Conservation (phyloP, 169 alveolate genomes). For the Cryptosporidium sp. region DNA sequence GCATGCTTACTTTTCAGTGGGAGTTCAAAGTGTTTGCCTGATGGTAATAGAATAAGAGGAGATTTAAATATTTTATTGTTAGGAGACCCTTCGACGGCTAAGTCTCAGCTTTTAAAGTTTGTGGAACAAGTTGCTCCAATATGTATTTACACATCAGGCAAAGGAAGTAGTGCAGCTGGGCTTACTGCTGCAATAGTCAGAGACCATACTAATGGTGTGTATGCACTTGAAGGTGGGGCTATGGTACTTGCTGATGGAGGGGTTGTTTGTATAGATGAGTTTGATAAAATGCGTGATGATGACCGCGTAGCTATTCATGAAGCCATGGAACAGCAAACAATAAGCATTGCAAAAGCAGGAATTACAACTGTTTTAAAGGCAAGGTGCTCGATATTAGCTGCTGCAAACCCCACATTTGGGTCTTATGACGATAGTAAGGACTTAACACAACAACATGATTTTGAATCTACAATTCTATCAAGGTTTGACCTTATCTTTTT, state of each 20-base stretch:
- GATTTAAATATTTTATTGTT: conserved; percentile 93
- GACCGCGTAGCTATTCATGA: conserved; percentile 99
- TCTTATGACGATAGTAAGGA: conserved; percentile 95
- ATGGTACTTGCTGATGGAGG: conserved; percentile 99
- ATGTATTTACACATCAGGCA: conserved; percentile 98
- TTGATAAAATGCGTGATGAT: conserved; percentile 99
- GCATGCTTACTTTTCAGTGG: conserved; percentile 99
- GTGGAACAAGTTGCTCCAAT: conserved; percentile 98
- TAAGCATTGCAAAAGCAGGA: conserved; percentile 99
- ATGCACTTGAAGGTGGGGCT: conserved; percentile 99
- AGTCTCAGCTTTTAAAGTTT: conserved; percentile 96
- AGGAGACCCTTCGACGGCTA: conserved; percentile 99
- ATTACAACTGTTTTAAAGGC: conserved; percentile 97
- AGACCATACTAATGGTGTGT: conserved; percentile 91
- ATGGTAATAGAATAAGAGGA: conserved; percentile 97
- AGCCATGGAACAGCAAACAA: conserved; percentile 99
- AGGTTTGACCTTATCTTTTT: conserved; percentile 98
- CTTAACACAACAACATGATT: conserved; percentile 97
- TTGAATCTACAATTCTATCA: conserved; percentile 95
- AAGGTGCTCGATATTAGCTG: conserved; percentile 98
- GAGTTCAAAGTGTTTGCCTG: conserved; percentile 94
- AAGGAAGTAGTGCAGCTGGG: conserved; percentile 99
- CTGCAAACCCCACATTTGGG: conserved; percentile 99
- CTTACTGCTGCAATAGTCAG: conserved; percentile 99
- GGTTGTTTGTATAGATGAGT: conserved; percentile 99